A percentile compares a stretch with the other conserved stretches of the same genome.
These are phyloP conservation scores for Teratosphaeria viscida DNA, from an alignment of 2,329 filamentous ascomycete species.

Conservation along the genomic window DNA sequence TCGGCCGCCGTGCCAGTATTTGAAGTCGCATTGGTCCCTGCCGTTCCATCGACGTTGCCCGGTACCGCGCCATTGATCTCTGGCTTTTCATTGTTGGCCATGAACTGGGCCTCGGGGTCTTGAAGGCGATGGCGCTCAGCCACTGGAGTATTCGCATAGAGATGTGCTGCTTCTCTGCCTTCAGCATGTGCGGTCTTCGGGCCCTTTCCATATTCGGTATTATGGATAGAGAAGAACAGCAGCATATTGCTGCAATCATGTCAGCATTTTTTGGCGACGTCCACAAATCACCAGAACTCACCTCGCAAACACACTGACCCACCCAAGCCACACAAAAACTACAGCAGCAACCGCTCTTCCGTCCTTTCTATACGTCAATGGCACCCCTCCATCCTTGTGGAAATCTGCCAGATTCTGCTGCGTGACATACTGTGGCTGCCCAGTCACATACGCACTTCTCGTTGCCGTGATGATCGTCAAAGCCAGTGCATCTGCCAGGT, in stretches of 20 bases:
- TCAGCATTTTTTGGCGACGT: not conserved
- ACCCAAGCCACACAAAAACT: constrained; percentile 45
- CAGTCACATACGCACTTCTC: constrained; percentile 36
- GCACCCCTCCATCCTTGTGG: constrained; percentile 28
- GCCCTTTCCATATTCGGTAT: constrained; percentile 28
- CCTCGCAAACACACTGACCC: constrained; percentile 39
- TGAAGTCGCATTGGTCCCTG: not conserved
- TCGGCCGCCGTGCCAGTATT: not conserved
- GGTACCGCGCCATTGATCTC: not conserved
- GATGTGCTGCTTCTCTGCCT: constrained; percentile 1
- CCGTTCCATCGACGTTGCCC: not conserved
- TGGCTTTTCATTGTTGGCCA: not conserved
- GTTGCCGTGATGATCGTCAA: constrained; percentile 43
- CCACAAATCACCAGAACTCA: constrained; percentile 10
- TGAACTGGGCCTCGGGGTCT: not conserved
- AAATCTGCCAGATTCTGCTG: constrained; percentile 22
- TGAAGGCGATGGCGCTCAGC: not conserved
- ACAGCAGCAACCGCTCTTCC: constrained; percentile 40
- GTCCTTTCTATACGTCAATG: constrained; percentile 39
- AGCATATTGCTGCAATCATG: constrained; percentile 25
- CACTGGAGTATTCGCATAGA: not conserved
- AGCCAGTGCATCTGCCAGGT: constrained; percentile 38
- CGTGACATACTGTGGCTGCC: constrained; percentile 23
- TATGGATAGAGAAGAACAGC: constrained; percentile 28
- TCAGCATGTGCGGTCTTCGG: constrained; percentile 30